Percentiles rank a stretch among this genome's conserved stretches.
phyloP scores from a whole-genome alignment of 305 asterid genomes.

The Fraxinus dipetala region DNA sequence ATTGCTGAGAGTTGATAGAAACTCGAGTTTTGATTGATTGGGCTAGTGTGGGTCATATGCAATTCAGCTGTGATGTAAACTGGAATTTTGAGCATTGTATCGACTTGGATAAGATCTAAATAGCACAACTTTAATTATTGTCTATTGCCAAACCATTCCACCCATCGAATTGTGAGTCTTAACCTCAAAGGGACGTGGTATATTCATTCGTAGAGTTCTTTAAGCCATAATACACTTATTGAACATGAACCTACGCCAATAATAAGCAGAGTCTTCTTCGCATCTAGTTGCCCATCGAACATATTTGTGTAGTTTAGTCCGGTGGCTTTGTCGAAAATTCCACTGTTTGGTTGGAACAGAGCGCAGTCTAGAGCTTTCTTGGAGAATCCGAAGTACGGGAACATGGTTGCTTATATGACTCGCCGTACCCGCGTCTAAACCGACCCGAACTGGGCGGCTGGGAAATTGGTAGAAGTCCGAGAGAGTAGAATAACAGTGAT shows the following conservation, averaged over 20 bases:
- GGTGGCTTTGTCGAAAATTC: constrained; percentile 32
- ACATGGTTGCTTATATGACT: constrained; percentile 41
- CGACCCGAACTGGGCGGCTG: constrained; percentile 47
- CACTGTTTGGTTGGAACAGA: constrained; percentile 40
- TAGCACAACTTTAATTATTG: not conserved
- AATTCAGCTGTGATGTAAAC: not conserved
- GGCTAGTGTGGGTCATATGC: not conserved
- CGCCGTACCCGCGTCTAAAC: constrained; percentile 36
- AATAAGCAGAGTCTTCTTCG: constrained; percentile 36
- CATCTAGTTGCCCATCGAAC: constrained; percentile 48
- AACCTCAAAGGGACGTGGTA: not conserved
- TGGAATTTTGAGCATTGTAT: not conserved
- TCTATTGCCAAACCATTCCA: not conserved
- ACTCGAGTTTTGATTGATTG: not conserved
- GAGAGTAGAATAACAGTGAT: constrained; percentile 37
- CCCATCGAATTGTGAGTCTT: not conserved
- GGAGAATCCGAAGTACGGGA: constrained; percentile 45
- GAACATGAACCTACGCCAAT: not conserved
- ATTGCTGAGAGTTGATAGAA: not conserved
- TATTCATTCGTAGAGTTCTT: too few relatives aligned
- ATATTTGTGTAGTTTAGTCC: constrained; percentile 41
- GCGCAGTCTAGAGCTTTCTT: constrained; percentile 29
- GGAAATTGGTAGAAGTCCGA: constrained; percentile 38
- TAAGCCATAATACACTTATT: not conserved
- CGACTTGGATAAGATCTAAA: not conserved